Percentiles rank a stretch among this genome's conserved stretches.
These are phyloP conservation scores for Phyllosticta citriasiana DNA, from an alignment of 2,329 filamentous ascomycete species.

Conservation along the genomic window DNA sequence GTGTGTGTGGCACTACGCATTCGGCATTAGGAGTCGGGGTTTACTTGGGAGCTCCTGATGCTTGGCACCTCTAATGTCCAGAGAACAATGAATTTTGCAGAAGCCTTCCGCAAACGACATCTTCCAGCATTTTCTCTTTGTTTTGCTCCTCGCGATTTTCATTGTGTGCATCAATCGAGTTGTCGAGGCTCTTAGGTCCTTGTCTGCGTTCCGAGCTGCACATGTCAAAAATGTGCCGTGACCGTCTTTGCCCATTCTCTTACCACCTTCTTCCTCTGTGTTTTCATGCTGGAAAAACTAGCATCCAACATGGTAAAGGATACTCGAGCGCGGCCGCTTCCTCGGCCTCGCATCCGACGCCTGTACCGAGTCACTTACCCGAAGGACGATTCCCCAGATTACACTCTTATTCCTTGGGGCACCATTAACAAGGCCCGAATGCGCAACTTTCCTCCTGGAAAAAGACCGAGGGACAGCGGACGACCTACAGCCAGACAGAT, in stretches of 20 bases:
- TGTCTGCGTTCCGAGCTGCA: not conserved
- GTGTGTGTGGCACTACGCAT: not conserved
- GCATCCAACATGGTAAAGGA: not conserved
- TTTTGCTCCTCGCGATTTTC: not conserved
- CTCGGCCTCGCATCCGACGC: not conserved
- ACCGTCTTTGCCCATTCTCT: not conserved
- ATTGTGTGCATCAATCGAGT: not conserved
- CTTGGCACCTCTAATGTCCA: not conserved
- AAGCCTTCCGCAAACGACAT: not conserved
- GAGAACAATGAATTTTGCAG: not conserved
- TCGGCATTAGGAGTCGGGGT: not conserved
- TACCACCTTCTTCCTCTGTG: not conserved
- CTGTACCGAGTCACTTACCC: not conserved
- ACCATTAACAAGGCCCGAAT: not conserved
- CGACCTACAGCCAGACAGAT: not conserved
- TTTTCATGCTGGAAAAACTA: not conserved
- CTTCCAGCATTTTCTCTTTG: not conserved
- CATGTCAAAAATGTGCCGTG: not conserved
- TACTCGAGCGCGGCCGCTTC: not conserved
- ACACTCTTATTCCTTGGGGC: not conserved
- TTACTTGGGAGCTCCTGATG: not conserved
- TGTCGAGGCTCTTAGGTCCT: not conserved
- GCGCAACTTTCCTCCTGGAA: not conserved
- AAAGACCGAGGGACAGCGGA: not conserved
- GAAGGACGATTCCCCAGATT: not conserved